Percentiles rank a stretch among this genome's conserved stretches.
Evolutionary conservation across 192 early-diverging fungal species (phyloP).

Genomic region (Ambispora gerdemannii): DNA sequence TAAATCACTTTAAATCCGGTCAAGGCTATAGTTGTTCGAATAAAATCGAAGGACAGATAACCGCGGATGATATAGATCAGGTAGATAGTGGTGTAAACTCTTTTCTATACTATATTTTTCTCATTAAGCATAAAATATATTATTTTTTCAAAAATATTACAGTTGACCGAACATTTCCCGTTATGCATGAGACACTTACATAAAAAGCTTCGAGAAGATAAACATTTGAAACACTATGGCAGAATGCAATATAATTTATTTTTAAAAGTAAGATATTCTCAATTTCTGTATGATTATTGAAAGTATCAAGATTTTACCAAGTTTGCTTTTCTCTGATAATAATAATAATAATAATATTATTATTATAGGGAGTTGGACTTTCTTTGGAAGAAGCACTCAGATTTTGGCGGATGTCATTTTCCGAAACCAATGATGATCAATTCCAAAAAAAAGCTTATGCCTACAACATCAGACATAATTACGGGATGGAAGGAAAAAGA

Average conservation of each 20-base stretch:
- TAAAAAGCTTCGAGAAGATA: conserved; percentile 61
- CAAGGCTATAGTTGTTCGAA: conserved; percentile 58
- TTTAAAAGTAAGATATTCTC: conserved; percentile 62
- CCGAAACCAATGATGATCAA: conserved; percentile 76
- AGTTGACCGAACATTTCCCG: conserved; percentile 74
- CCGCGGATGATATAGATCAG: conserved; percentile 64
- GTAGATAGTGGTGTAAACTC: conserved; percentile 32
- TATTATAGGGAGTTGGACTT: conserved; percentile 71
- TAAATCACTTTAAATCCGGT: conserved; percentile 77
- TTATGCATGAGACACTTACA: conserved; percentile 90
- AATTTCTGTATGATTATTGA: background rate
- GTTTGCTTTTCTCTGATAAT: no score
- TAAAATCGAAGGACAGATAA: conserved; percentile 52
- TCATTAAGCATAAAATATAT: no score
- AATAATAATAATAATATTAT: no score
- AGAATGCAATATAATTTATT: conserved; percentile 93
- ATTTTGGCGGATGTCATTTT: conserved; percentile 88
- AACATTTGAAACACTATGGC: conserved; percentile 82
- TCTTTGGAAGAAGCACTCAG: conserved; percentile 83
- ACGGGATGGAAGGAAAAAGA: conserved; percentile 91
- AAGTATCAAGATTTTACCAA: background rate
- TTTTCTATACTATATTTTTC: background rate
- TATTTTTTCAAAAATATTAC: no score
- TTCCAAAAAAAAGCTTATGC: conserved; percentile 92
- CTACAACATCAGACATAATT: conserved; percentile 95